Conservation (phyloP, 2,329 filamentous ascomycete species). For the Fulvia fulva region DNA sequence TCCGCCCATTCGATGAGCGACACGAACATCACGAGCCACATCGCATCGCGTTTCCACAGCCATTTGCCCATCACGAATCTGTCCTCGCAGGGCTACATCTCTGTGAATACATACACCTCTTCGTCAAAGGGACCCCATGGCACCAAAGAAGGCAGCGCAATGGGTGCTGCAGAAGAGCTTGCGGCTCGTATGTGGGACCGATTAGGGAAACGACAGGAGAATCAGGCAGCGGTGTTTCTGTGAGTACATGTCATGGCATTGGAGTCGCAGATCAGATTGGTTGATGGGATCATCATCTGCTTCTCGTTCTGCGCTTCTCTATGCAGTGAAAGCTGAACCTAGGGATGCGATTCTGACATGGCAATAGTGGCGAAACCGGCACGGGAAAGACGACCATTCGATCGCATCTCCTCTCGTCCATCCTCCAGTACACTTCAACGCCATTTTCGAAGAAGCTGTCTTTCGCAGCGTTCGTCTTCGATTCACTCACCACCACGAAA, state of each 20-base stretch:
- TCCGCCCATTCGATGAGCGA: constrained; percentile 78
- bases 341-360: constrained; percentile 14
- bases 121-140: constrained; percentile 87
- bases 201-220: constrained; percentile 82
- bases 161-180: constrained; percentile 88
- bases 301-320: neutral
- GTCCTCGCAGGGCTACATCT: constrained; percentile 86
- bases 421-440: constrained; percentile 86
- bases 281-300: neutral
- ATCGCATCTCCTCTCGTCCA: constrained; percentile 77
- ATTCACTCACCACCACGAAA: constrained; percentile 94
- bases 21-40: constrained; percentile 65
- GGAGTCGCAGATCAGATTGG: no score
- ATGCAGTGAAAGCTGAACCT: neutral
- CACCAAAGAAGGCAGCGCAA: constrained; percentile 83
- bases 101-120: constrained; percentile 90
- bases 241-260: no score
- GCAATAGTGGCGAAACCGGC: constrained; percentile 80
- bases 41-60: constrained; percentile 88
- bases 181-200: constrained; percentile 81
- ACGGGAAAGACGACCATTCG: constrained; percentile 94
- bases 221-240: constrained; percentile 90
- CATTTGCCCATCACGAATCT: constrained; percentile 81
- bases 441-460: constrained; percentile 91
- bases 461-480: constrained; percentile 90